A percentile compares a stretch with the other conserved stretches of the same genome.
phyloP scores from a whole-genome alignment of 2,329 filamentous ascomycete genomes.

The Arthroderma uncinatum region DNA sequence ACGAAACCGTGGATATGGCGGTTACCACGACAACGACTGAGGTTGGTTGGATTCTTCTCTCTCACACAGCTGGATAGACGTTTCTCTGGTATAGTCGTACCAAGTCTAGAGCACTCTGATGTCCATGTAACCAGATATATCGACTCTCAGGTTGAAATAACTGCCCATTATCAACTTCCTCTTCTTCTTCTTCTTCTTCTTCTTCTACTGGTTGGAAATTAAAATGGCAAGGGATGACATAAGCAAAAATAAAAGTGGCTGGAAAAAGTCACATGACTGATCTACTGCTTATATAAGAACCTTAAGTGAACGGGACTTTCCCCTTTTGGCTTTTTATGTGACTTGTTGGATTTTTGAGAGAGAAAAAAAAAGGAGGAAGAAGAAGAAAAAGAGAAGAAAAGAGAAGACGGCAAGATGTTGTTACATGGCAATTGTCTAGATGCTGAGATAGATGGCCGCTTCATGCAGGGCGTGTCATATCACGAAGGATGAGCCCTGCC shows the following conservation, averaged over 20 bases:
- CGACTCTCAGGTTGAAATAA: not conserved
- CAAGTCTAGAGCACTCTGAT: too few species aligned
- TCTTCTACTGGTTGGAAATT: not conserved
- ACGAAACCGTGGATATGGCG: not conserved
- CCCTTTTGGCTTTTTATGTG: too few species aligned
- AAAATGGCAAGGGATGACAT: constrained; percentile 14
- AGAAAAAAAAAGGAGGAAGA: not conserved
- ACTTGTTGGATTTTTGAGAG: not conserved
- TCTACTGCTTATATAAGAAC: not conserved
- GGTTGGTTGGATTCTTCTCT: not conserved
- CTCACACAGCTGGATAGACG: not conserved
- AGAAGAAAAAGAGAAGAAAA: not conserved
- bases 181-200: not conserved
- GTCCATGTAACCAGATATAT: not conserved
- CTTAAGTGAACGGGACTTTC: not conserved
- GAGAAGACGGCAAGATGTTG: not conserved
- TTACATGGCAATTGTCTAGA: not conserved
- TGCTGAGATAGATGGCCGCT: not conserved
- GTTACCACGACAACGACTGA: not conserved
- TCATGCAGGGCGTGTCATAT: too few species aligned
- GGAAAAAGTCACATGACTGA: not conserved
- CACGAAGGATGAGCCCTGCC: not conserved
- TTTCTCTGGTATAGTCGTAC: not conserved
- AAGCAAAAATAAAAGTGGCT: constrained; percentile 9
- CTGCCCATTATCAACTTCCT: not conserved